Conservation (phyloP, 2,329 filamentous ascomycete species). For the Hymenoscyphus fructigenus region DNA sequence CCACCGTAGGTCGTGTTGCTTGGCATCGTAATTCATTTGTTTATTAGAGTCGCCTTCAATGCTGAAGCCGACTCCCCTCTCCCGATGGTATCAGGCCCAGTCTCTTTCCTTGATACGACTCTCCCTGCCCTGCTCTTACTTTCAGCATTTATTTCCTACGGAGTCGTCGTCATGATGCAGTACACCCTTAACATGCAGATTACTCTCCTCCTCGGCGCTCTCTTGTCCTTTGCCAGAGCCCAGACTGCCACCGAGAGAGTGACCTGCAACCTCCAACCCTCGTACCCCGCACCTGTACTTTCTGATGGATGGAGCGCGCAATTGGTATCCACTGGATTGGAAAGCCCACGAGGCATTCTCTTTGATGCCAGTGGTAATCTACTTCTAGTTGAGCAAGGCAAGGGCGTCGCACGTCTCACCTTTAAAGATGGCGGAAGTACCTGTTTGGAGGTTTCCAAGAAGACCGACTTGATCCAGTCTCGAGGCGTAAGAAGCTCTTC, state of each 20-base stretch:
- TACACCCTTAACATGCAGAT: constrained; percentile 8
- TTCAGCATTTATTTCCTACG: neutral
- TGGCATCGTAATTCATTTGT: no score
- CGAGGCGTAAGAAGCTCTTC: constrained; percentile 13
- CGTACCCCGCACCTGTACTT: constrained; percentile 26
- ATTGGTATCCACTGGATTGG: constrained; percentile 30
- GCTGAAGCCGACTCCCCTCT: neutral
- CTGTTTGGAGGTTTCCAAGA: constrained; percentile 26
- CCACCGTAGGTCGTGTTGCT: no score
- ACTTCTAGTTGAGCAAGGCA: constrained; percentile 33
- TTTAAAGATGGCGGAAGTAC: constrained; percentile 29
- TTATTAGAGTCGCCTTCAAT: neutral
- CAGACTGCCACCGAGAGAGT: constrained; percentile 1
- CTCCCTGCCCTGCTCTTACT: neutral
- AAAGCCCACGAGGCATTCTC: constrained; percentile 32
- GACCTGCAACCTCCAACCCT: constrained; percentile 22
- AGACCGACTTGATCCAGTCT: constrained; percentile 21
- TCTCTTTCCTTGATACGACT: neutral
- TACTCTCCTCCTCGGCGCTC: constrained; percentile 8
- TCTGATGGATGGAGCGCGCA: constrained; percentile 33
- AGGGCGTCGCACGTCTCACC: constrained; percentile 30
- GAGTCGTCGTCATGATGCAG: constrained; percentile 14
- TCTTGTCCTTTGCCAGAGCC: constrained; percentile 5
- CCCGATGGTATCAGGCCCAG: neutral
- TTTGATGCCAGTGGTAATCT: constrained; percentile 36